Base-by-base conservation (phyloP, 1,139 yeast genomes). In the Pichia sp. region DNA sequence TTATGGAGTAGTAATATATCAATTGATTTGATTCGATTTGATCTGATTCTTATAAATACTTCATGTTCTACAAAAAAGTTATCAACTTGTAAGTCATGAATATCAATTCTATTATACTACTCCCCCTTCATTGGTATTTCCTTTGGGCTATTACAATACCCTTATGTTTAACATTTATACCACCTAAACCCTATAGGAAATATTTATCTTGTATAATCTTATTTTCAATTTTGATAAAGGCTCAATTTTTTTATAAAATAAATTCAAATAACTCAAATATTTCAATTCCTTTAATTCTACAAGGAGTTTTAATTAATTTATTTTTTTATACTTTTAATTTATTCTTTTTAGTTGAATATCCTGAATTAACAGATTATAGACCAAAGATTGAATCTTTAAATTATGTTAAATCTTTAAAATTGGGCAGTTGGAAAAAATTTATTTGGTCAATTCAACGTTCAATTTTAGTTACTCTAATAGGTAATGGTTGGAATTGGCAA, bases 401-500 rank as follows among this genome's bases (percentile, higher is more conserved):
- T 9, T 16, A 48, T 4, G 55, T 50, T 4, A 36, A 30, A 16
- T 20, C 39, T 7, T 40, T 49, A 10, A 26, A 36, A 25, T 39
- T 39, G 2, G 29, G 40, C 11, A 45, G 48, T 6, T 38, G 33
- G 35, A 7, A 24, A 6, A 52, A 52, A 32, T 43, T 50, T 10
- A 37, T 40, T 33, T 51, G 55, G 56, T 37, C 46, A 8, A 12
- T 46, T 7, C 38, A 43, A 8, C 43, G 54, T 23, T 35, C 51
- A 5, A 39, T 39, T 12, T 27, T 39, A 12, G 37, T 41, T 8
- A 49, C 49, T 20, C 10, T 51, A 10, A 32, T 43, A n/a, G 55
- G 56, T 3, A 28, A 48, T 26, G 53, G 53, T 1, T 53, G 55
- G 55, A 53, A 49, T 35, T 49, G 49, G 52, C 42, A 45, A 30